Evolutionary conservation across 2,329 filamentous ascomycete species (phyloP).

Genomic region (Trichophyton rubrum): DNA sequence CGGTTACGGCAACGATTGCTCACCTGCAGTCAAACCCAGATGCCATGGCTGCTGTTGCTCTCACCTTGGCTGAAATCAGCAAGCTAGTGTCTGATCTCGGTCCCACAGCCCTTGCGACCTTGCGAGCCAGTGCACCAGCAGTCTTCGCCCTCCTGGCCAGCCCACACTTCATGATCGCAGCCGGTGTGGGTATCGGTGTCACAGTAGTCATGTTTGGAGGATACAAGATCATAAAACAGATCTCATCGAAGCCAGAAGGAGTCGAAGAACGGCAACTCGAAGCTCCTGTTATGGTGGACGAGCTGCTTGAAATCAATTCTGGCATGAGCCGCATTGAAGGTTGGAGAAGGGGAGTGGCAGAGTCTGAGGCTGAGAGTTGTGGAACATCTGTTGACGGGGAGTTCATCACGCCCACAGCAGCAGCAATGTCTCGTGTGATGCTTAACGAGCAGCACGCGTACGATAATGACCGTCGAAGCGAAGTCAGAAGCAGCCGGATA

Average conservation of each 20-base stretch:
- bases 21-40: constrained; percentile 74
- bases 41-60: constrained; percentile 81
- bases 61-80: constrained; percentile 84
- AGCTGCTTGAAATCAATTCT: constrained; percentile 43
- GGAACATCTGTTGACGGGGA: constrained; percentile 54
- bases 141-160: constrained; percentile 77
- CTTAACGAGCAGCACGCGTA: constrained; percentile 10
- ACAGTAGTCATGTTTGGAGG: constrained; percentile 92
- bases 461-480: constrained; percentile 23
- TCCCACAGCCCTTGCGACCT: constrained; percentile 58
- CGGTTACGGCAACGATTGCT: constrained; percentile 67
- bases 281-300: constrained; percentile 33
- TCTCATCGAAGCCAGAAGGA: constrained; percentile 36
- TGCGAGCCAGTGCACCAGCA: constrained; percentile 73
- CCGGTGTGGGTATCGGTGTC: constrained; percentile 77
- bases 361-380: constrained; percentile 40
- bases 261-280: constrained; percentile 5
- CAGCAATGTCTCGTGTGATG: constrained; percentile 33
- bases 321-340: constrained; percentile 45
- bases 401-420: constrained; percentile 50
- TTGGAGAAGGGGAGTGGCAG: constrained; percentile 53
- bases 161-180: constrained; percentile 89
- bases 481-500: constrained; percentile 13
- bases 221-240: constrained; percentile 92
- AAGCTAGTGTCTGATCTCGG: constrained; percentile 71